Percentiles rank a stretch among this genome's conserved stretches.
These are phyloP conservation scores for Medicago ruthenica DNA, from an alignment of 306 rosid genomes.

Conservation along the genomic window DNA sequence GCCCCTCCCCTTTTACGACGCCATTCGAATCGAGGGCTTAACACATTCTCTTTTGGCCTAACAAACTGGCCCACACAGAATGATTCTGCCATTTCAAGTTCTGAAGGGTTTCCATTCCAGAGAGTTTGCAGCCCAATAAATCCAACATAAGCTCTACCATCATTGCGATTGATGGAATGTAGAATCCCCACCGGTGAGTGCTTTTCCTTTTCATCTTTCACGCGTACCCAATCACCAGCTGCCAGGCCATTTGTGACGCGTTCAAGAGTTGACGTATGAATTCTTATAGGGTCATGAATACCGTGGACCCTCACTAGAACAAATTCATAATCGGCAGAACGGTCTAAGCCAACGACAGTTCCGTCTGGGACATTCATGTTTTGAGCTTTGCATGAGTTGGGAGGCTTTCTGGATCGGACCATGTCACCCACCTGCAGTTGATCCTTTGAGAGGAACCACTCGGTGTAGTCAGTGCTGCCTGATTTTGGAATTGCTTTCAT, in stretches of 20 bases:
- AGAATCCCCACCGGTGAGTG: constrained; percentile 86
- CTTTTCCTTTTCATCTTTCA: constrained; percentile 64
- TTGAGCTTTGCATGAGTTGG: constrained; percentile 68
- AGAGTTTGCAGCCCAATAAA: constrained; percentile 79
- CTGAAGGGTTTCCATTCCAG: constrained; percentile 73
- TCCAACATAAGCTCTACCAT: constrained; percentile 70
- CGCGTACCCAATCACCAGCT: constrained; percentile 80
- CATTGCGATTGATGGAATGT: constrained; percentile 71
- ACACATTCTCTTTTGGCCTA: constrained; percentile 59
- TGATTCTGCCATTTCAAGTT: constrained; percentile 78
- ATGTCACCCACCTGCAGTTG: constrained; percentile 79
- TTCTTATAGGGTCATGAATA: constrained; percentile 78
- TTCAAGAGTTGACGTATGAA: constrained; percentile 67
- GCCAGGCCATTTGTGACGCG: constrained; percentile 81
- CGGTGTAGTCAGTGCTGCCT: constrained; percentile 56
- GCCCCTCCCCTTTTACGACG: constrained; percentile 61
- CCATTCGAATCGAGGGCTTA: constrained; percentile 87
- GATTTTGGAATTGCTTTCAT: constrained; percentile 57
- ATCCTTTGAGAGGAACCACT: constrained; percentile 89
- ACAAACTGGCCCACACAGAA: constrained; percentile 83
- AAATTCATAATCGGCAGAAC: constrained; percentile 58
- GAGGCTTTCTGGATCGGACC: constrained; percentile 83
- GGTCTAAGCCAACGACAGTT: constrained; percentile 77
- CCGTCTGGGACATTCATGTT: constrained; percentile 86
- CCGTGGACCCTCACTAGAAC: constrained; percentile 84